Conservation (phyloP, 2,329 filamentous ascomycete species). For the Rhexocercosporidium sp. region DNA sequence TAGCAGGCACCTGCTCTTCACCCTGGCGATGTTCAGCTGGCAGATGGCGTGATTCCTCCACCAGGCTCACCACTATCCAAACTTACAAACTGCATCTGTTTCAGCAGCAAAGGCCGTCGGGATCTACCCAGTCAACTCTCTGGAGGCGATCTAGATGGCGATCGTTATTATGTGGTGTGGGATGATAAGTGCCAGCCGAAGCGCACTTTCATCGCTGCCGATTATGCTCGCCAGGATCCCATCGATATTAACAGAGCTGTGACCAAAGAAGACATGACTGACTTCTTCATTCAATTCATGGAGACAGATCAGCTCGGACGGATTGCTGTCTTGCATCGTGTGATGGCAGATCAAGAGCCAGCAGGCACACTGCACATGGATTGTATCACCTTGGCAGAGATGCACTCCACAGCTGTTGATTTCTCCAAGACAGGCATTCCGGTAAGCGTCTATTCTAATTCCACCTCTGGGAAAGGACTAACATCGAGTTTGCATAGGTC, state of each 20-base stretch:
- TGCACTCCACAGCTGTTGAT: conserved; percentile 76
- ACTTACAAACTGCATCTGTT: conserved; percentile 77
- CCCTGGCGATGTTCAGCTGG: conserved; percentile 78
- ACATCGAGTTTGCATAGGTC: conserved; percentile 28
- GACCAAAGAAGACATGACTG: conserved; percentile 67
- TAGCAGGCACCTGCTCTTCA: conserved; percentile 74
- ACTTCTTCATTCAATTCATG: conserved; percentile 84
- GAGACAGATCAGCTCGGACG: conserved; percentile 67
- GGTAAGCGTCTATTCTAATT: conserved; percentile 42
- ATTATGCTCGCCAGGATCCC: conserved; percentile 67
- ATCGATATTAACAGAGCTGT: conserved; percentile 66
- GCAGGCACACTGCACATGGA: conserved; percentile 56
- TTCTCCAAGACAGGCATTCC: conserved; percentile 76
- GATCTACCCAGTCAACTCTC: conserved; percentile 81
- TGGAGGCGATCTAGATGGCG: conserved; percentile 84
- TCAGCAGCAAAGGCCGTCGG: conserved; percentile 71
- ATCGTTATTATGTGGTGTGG: conserved; percentile 81
- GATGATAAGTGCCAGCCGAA: conserved; percentile 58
- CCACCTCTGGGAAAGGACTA: not conserved
- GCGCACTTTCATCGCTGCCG: conserved; percentile 60
- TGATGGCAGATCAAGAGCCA: conserved; percentile 62
- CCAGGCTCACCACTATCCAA: conserved; percentile 61
- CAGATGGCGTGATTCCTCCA: conserved; percentile 65
- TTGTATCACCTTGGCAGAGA: conserved; percentile 61
- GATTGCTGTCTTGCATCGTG: conserved; percentile 68